Evolutionary conservation across 1,284 basidiomycete genomes (phyloP).

Genomic region (Marasmius sp.): DNA sequence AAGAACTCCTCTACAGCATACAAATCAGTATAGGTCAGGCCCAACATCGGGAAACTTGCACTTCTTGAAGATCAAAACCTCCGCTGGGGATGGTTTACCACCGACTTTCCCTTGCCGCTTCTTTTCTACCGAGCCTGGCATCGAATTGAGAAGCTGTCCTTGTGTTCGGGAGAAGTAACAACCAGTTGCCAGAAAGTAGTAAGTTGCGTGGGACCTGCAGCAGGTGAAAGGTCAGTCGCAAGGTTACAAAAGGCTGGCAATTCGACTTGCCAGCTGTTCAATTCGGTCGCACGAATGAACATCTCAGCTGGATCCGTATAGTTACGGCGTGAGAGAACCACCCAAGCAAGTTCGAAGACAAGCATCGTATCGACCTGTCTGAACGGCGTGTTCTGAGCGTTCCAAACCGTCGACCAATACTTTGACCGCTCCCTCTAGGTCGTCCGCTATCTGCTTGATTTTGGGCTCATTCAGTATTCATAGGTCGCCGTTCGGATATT

Average conservation of each 20-base stretch:
- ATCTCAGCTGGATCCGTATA: constrained; percentile 67
- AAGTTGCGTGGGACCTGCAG: constrained; percentile 71
- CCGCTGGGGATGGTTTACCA: constrained; percentile 69
- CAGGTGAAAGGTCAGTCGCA: background rate
- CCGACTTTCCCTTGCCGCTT: constrained; percentile 46
- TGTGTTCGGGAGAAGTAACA: constrained; percentile 37
- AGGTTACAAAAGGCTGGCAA: constrained; percentile 3
- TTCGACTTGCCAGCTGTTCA: constrained; percentile 63
- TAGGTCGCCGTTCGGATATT: constrained; percentile 67
- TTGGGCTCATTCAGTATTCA: constrained; percentile 83
- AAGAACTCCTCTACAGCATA: constrained; percentile 62
- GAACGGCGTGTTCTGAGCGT: constrained; percentile 41
- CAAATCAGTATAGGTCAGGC: constrained; percentile 1
- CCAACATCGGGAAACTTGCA: constrained; percentile 31
- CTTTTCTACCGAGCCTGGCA: constrained; percentile 60
- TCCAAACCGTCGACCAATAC: constrained; percentile 59
- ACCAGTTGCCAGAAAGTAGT: constrained; percentile 72
- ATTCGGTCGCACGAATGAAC: constrained; percentile 61
- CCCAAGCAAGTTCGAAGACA: constrained; percentile 79
- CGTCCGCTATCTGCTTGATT: constrained; percentile 66
- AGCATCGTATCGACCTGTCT: constrained; percentile 74
- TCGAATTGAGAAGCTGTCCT: constrained; percentile 51
- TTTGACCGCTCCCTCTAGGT: constrained; percentile 61
- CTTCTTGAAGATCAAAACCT: constrained; percentile 75
- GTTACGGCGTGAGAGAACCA: constrained; percentile 58